Evolutionary conservation across 108 stramenopile species (phyloP), one percentile per base, ranked within the genome.

Genomic region (Fistulifera pelliculosa): DNA sequence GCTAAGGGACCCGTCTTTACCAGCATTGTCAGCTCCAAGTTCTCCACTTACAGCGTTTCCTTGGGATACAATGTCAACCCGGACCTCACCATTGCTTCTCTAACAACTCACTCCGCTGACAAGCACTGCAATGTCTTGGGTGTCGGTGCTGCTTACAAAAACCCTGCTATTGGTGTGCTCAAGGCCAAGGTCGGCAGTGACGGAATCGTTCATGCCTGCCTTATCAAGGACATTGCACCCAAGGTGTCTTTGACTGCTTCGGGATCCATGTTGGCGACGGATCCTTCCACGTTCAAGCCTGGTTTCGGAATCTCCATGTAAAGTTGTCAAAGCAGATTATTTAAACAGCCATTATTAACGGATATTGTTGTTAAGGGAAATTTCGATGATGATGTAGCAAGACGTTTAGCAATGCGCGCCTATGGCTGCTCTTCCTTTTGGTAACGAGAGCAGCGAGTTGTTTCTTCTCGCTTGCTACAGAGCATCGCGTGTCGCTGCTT

Each of bases 221-320:
- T 94, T 63, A 56, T 85, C 53, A 82, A 80, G 77, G 86, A 94
- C 25, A 67, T 94, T 59, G 87, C 86, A 15, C 83, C 85, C 47
- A 85, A 85, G 80, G 92, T 94, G 31, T 82, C 74, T 41, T 58
- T 94, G 57, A 94, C 87, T 25, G 87, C 85, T 41, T 76, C 77
- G 65, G 85, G 85, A 81, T 76, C 86, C 61, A 75, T 85, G 51
- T 61, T 57, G 42, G 65, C 70, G 13, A 70, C 84, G 28, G 86
- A 83, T 61, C 62, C 74, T 45, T 79, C 80, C 45, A 83, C 79
- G 48, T 87, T 87, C 76, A 92, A 85, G 79, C 85, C 87, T 49
- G 90, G 90, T 48, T 52, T 92, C 61, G 80, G 81, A 49, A 73
- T 91, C 47, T 40, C 77, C 47, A 90, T 90, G 82, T 90, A 86